Conservation (phyloP, 441 rosid species). For the Arabidopsis hybrid region DNA sequence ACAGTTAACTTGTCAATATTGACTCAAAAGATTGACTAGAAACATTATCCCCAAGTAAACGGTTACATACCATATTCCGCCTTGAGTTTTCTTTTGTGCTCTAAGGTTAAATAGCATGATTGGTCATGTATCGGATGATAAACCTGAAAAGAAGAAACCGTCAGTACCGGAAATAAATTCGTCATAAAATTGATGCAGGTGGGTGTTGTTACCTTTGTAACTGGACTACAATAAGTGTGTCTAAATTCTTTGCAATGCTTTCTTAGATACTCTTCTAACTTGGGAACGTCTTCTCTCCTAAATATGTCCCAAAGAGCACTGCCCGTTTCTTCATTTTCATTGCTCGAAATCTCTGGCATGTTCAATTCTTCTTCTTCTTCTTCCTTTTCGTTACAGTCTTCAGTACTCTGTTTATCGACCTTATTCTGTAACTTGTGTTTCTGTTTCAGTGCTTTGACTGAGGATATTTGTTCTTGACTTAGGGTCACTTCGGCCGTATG, state of each 20-base stretch:
- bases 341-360: slow-evolving; percentile 21
- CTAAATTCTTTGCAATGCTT: slow-evolving; percentile 78
- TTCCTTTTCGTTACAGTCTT: slow-evolving; percentile 1
- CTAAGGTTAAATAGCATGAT: slow-evolving; percentile 64
- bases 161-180: not conserved
- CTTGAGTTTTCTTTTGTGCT: slow-evolving; percentile 82
- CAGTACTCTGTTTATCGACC: slow-evolving; percentile 35
- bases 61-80: slow-evolving; percentile 70
- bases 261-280: slow-evolving; percentile 70
- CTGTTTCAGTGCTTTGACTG: slow-evolving; percentile 58
- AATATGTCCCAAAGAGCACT: slow-evolving; percentile 97
- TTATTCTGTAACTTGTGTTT: slow-evolving; percentile 67
- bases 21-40: not conserved
- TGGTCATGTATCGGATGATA: slow-evolving; percentile 92
- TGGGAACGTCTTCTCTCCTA: slow-evolving; percentile 86
- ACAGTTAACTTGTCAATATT: not conserved
- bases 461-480: slow-evolving; percentile 55
- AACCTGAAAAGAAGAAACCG: slow-evolving; percentile 50
- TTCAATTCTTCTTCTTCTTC: slow-evolving; percentile 37
- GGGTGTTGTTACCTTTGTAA: slow-evolving; percentile 57
- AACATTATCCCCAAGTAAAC: not conserved
- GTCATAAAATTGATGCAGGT: not conserved
- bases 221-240: slow-evolving; percentile 75
- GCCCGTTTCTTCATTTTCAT: slow-evolving; percentile 43
- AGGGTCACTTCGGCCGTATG: slow-evolving; percentile 68